Evolutionary conservation across 129 eudicot species (phyloP).

Genomic region (Flaveria ramosissima): DNA sequence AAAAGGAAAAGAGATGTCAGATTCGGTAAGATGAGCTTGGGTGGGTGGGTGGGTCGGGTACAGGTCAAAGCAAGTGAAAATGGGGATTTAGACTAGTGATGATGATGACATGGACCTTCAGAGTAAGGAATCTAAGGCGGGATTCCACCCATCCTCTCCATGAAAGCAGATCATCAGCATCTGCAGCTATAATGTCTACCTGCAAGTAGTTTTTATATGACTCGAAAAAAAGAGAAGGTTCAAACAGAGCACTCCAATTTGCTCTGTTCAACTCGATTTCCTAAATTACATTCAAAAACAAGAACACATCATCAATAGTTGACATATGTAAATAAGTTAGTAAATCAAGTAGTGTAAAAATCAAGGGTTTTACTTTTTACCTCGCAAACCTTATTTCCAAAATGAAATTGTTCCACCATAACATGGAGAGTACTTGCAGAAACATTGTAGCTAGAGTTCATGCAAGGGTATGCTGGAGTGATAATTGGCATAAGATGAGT

Average conservation of each 20-base stretch:
- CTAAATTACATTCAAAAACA: conserved; percentile 28
- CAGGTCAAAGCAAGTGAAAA: not conserved
- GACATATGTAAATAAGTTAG: not conserved
- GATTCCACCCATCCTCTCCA: conserved; percentile 56
- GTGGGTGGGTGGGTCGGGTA: too few relatives aligned
- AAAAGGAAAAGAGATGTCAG: not conserved
- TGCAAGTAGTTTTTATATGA: conserved; percentile 46
- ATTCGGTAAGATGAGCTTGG: not conserved
- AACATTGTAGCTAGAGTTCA: conserved; percentile 53
- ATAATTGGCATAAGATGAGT: conserved; percentile 46
- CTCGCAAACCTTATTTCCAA: conserved; percentile 46
- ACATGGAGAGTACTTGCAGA: conserved; percentile 48
- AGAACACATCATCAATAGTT: conserved; percentile 18
- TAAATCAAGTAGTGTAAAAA: conserved; percentile 9
- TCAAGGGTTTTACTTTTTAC: conserved; percentile 17
- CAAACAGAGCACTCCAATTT: conserved; percentile 46
- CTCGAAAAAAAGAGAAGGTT: conserved; percentile 46
- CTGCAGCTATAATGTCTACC: conserved; percentile 46
- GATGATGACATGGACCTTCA: conserved; percentile 31
- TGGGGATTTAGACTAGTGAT: not conserved
- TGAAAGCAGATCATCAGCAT: conserved; percentile 39
- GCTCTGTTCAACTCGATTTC: conserved; percentile 45
- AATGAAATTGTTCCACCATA: conserved; percentile 41
- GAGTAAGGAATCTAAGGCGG: conserved; percentile 44
- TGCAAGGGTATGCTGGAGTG: conserved; percentile 48